These are phyloP conservation scores for Linanthus parryae DNA, from an alignment of 148 eudicot genomes.

Conservation along the genomic window DNA sequence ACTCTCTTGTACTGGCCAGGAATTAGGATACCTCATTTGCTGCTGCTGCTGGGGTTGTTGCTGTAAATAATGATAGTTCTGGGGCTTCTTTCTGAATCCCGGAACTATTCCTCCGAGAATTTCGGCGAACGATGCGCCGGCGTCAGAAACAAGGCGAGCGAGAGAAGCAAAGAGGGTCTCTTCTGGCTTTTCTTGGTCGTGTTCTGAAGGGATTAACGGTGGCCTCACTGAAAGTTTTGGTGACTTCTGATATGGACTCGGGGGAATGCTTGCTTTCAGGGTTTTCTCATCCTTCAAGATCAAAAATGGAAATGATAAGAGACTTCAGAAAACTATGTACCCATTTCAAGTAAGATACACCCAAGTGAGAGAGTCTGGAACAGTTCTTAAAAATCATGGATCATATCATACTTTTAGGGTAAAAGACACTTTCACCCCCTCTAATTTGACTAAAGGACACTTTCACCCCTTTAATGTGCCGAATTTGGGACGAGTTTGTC, in stretches of 20 bases:
- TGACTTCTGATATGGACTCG: slow-evolving; percentile 46
- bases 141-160: slow-evolving; percentile 39
- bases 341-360: too few relatives aligned
- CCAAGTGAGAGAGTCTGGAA: too few relatives aligned
- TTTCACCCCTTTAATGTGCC: too few relatives aligned
- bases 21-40: slow-evolving; percentile 19
- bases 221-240: slow-evolving; percentile 45
- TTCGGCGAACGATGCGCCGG: slow-evolving; percentile 55
- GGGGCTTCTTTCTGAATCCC: slow-evolving; percentile 34
- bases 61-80: too few relatives aligned
- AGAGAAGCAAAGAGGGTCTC: slow-evolving; percentile 68
- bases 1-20: slow-evolving; percentile 85
- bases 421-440: too few relatives aligned
- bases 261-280: slow-evolving; percentile 23
- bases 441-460: too few relatives aligned
- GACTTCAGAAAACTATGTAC: too few relatives aligned
- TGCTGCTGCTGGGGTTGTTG: slow-evolving; percentile 33
- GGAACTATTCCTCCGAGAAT: slow-evolving; percentile 60
- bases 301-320: neutral
- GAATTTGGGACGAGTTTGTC: too few relatives aligned
- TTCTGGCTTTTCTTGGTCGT: slow-evolving; percentile 69
- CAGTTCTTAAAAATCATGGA: too few relatives aligned
- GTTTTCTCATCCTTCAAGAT: slow-evolving; percentile 35
- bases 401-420: too few relatives aligned
- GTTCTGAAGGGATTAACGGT: slow-evolving; percentile 70